Evolutionary conservation across 306 rosid genomes (phyloP).

Genomic region (Cucurbita pepo): DNA sequence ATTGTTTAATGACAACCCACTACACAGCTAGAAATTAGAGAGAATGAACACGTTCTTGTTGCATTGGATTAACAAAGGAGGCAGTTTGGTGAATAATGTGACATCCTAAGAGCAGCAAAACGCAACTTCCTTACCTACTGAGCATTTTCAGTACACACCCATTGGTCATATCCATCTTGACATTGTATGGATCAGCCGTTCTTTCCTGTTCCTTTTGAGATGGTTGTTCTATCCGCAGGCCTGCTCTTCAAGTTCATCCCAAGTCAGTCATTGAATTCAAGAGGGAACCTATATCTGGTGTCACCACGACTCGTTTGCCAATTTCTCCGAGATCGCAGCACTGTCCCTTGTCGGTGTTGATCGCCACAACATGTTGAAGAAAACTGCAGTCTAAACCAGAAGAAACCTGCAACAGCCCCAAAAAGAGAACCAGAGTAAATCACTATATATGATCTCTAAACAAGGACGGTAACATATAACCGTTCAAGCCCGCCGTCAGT

Average conservation of each 20-base stretch:
- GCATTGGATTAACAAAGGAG: background rate
- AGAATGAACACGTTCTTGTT: background rate
- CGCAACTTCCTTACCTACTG: background rate
- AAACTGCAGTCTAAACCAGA: constrained; percentile 38
- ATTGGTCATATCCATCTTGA: background rate
- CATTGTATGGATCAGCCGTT: background rate
- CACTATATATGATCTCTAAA: background rate
- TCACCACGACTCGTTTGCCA: constrained; percentile 25
- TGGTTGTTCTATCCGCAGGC: background rate
- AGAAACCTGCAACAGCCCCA: constrained; percentile 40
- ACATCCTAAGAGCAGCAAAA: background rate
- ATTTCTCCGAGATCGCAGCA: constrained; percentile 47
- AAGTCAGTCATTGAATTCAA: constrained; percentile 14
- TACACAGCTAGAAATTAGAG: background rate
- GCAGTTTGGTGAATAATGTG: background rate
- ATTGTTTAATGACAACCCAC: background rate
- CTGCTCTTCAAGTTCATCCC: constrained; percentile 1
- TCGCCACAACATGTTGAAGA: constrained; percentile 45
- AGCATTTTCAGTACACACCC: background rate
- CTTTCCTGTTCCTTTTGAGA: background rate
- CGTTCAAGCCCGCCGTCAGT: too few relatives aligned
- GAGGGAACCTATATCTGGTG: constrained; percentile 34
- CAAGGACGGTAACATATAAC: background rate
- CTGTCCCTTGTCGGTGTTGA: constrained; percentile 27
- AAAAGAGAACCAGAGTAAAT: background rate